Conservation (phyloP, 345 rosid genomes). For the Luvunga scandens region DNA sequence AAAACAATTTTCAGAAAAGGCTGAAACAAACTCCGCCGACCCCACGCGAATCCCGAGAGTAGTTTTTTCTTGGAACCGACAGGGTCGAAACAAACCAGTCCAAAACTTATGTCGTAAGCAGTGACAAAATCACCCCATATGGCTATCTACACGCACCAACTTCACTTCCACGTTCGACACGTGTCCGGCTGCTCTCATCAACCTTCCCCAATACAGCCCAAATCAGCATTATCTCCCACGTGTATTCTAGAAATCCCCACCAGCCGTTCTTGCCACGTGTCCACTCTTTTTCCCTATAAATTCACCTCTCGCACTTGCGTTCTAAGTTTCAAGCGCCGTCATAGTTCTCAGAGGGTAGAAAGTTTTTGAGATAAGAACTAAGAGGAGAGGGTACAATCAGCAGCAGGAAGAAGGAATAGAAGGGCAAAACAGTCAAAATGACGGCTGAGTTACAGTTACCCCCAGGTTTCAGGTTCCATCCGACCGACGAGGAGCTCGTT, state of each 20-base stretch:
- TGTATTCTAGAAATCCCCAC: conserved; percentile 42
- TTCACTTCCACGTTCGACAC: conserved; percentile 41
- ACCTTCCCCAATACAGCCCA: conserved; percentile 15
- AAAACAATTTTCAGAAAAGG: background rate
- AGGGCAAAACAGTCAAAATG: conserved; percentile 26
- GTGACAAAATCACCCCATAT: conserved; percentile 62
- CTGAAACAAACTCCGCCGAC: conserved; percentile 16
- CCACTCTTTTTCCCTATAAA: conserved; percentile 42
- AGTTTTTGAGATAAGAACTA: background rate
- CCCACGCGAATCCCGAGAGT: conserved; percentile 28
- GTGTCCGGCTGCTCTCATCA: conserved; percentile 36
- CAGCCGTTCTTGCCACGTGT: conserved; percentile 34
- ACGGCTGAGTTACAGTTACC: conserved; percentile 57
- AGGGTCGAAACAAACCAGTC: conserved; percentile 38
- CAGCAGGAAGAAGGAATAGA: background rate
- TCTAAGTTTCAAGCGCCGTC: conserved; percentile 68
- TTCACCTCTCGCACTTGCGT: conserved; percentile 29
- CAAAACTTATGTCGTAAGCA: conserved; percentile 78
- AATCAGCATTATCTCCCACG: conserved; percentile 36
- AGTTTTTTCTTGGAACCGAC: conserved; percentile 8
- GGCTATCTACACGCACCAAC: conserved; percentile 42
- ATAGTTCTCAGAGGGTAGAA: background rate
- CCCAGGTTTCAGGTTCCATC: conserved; percentile 93
- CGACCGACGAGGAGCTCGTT: conserved; percentile 97
- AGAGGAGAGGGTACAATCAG: background rate